Percentiles rank a stretch among this genome's conserved stretches.
Conservation (phyloP, 768 basidiomycete genomes). For the Pleurotus platypus region DNA sequence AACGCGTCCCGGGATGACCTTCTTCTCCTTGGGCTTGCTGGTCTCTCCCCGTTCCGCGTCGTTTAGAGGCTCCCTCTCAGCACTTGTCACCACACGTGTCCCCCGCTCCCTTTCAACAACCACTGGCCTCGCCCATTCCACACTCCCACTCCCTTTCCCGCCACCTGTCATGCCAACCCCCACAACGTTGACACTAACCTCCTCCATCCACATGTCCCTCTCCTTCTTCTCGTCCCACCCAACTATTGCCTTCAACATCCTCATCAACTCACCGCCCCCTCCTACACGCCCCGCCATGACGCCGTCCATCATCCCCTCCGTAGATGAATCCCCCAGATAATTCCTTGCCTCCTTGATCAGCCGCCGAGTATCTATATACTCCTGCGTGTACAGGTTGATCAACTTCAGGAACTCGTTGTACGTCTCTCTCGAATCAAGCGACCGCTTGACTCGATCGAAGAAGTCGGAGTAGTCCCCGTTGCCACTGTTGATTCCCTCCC, state of each 20-base stretch:
- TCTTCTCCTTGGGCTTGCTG: background rate
- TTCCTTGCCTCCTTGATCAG: constrained; percentile 77
- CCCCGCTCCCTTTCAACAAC: constrained; percentile 26
- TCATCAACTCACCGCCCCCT: constrained; percentile 61
- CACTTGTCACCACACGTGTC: background rate
- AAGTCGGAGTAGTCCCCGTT: constrained; percentile 60
- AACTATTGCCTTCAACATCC: constrained; percentile 79
- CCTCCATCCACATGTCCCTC: constrained; percentile 45
- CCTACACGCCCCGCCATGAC: background rate
- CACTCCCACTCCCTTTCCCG: constrained; percentile 1
- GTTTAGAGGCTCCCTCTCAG: no score
- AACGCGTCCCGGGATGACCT: constrained; percentile 43
- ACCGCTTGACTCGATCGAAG: constrained; percentile 85
- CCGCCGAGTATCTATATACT: constrained; percentile 83
- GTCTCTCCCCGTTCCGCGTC: constrained; percentile 24
- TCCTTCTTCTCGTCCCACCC: constrained; percentile 82
- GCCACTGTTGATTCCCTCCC: no score
- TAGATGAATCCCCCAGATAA: constrained; percentile 56
- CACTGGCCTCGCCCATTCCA: constrained; percentile 47
- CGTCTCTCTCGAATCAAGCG: constrained; percentile 67
- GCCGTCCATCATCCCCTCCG: no score
- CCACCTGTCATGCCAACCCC: constrained; percentile 6
- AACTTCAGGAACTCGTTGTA: constrained; percentile 96
- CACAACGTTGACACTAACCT: constrained; percentile 16
- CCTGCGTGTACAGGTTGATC: constrained; percentile 92